A percentile compares a stretch with the other conserved stretches of the same genome.
Conservation (phyloP, 225 moss, liverwort and hornwort species). For the Antitrichia curtipendula region DNA sequence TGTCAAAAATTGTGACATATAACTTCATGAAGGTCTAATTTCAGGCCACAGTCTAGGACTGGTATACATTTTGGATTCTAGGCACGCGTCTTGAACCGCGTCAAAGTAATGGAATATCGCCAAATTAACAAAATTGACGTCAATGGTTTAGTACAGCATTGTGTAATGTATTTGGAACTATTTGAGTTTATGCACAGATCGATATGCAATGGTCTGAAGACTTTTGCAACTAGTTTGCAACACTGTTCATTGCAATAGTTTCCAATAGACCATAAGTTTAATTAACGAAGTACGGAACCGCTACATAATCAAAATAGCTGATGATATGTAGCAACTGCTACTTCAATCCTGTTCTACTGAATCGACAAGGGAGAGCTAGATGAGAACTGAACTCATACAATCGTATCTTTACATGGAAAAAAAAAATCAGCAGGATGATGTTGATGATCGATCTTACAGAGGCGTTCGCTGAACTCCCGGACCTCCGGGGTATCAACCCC, state of each 20-base stretch:
- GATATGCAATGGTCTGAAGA: not conserved
- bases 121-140: not conserved
- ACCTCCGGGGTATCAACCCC: not conserved
- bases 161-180: not conserved
- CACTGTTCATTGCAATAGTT: too few species aligned
- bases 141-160: not conserved
- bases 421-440: not conserved
- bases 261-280: too few species aligned
- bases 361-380: not conserved
- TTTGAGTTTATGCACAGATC: not conserved
- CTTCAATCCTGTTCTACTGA: not conserved
- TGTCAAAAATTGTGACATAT: not conserved
- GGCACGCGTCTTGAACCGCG: not conserved
- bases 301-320: not conserved
- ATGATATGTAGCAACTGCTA: not conserved
- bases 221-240: not conserved
- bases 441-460: slow-evolving; percentile 9
- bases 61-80: not conserved
- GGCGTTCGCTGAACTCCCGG: slow-evolving; percentile 15
- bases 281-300: not conserved
- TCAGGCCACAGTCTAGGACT: too few species aligned
- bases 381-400: not conserved
- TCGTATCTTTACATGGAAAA: not conserved
- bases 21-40: not conserved
- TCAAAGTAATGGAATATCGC: not conserved